These are phyloP conservation scores for Podila horticola DNA, from an alignment of 192 early-diverging fungal genomes.

Conservation along the genomic window DNA sequence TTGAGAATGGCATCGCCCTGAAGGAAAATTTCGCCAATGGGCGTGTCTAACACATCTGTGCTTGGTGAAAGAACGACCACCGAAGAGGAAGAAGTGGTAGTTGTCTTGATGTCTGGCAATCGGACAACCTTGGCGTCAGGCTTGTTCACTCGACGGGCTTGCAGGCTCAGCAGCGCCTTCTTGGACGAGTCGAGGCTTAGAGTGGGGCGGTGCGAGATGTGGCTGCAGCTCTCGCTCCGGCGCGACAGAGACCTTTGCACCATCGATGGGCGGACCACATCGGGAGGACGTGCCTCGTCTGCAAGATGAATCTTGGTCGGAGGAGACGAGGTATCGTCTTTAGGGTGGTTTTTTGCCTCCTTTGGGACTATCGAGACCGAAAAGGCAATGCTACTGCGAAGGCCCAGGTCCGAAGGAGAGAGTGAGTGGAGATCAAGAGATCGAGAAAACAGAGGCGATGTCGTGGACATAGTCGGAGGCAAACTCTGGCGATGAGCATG, in stretches of 20 bases:
- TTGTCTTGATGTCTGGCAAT: constrained; percentile 27
- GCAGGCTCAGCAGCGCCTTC: constrained; percentile 27
- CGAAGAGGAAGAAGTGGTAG: not conserved
- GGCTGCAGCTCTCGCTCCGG: constrained; percentile 28
- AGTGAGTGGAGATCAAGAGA: not conserved
- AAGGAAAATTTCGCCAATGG: no score
- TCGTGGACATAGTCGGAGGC: not conserved
- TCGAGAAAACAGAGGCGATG: not conserved
- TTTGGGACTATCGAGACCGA: no score
- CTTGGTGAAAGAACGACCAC: not conserved
- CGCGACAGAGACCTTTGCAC: not conserved
- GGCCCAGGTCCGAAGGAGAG: not conserved
- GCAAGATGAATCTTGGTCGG: no score
- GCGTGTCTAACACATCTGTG: not conserved
- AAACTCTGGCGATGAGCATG: not conserved
- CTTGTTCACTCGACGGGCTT: constrained; percentile 34
- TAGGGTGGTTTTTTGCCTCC: no score
- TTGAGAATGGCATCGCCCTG: not conserved
- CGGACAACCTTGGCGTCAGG: constrained; percentile 29
- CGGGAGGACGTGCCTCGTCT: no score
- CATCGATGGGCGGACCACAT: no score
- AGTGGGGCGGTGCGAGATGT: constrained; percentile 18
- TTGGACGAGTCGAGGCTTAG: constrained; percentile 40
- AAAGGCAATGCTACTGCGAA: no score
- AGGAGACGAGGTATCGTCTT: no score